phyloP scores from a whole-genome alignment of 1,284 basidiomycete species.

The Sanghuangporus baumii region DNA sequence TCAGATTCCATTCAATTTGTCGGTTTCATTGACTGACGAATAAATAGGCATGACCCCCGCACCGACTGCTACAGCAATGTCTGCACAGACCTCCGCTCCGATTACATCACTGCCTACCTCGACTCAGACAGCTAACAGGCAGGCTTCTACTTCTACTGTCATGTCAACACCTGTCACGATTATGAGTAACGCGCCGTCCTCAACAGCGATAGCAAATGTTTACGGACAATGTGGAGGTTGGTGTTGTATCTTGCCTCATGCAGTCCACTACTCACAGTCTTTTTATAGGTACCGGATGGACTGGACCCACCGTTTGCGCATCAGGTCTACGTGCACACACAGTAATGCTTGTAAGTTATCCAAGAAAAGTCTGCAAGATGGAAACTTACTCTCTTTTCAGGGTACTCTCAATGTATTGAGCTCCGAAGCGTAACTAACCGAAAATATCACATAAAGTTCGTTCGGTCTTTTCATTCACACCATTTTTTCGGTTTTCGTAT shows the following conservation, averaged over 20 bases:
- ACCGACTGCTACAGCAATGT: constrained; percentile 16
- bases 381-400: not conserved
- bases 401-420: not conserved
- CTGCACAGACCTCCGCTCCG: constrained; percentile 3
- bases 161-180: constrained; percentile 14
- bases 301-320: constrained; percentile 12
- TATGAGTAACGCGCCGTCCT: constrained; percentile 22
- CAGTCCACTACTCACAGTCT: not conserved
- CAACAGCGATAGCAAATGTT: constrained; percentile 26
- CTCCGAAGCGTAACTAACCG: no score
- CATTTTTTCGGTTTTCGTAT: no score
- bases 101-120: not conserved
- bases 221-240: constrained; percentile 46
- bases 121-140: not conserved
- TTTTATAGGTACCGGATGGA: constrained; percentile 6
- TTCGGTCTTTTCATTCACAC: not conserved
- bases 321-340: constrained; percentile 8
- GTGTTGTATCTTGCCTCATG: not conserved
- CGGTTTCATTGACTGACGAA: not conserved
- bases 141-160: constrained; percentile 5
- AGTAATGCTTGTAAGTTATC: constrained; percentile 7
- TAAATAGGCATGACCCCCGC: constrained; percentile 34
- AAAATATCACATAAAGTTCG: not conserved
- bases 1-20: not conserved
- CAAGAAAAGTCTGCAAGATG: not conserved